Base-by-base conservation (phyloP, 2,329 filamentous ascomycete genomes). In the Zymoseptoria passerinii region DNA sequence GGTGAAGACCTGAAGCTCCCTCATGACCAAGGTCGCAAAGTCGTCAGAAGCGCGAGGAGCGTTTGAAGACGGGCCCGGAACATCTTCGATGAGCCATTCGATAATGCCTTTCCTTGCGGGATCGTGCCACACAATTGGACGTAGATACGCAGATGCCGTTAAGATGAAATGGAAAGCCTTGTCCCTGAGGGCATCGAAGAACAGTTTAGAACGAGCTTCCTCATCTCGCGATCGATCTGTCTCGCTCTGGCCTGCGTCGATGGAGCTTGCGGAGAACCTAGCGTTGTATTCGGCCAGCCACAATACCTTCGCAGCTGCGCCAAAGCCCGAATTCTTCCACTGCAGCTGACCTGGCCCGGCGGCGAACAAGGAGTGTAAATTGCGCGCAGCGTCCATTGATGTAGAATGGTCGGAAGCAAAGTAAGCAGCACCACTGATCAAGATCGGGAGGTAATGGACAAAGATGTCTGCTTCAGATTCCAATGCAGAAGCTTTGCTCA, bases 271-370 rank as follows among this genome's bases (percentile, higher is more conserved):
- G 6, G 55, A 57, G 55, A 70, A 96, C 79, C 90, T 89, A 2
- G 90, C 90, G 65, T 89, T 94, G 74, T 96, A 96, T 69, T 97
- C 91, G 29, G 90, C 87, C 52, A 96, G 81, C 94, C 94, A 99
- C 81, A 89, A 91, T 4, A 87, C 83, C 56, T 84, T 82, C 10
- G 92, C 81, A 3, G 90, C 87, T 51, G 92, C 89, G 66, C 92
- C 87, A 10, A 97, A 81, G 65, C 86, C 87, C 16, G 86, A 79
- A 48, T 95, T 72, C 20, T 81, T 79, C 89, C 91, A 96, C 16
- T 80, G 76, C 49, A 86, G 78, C 60, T 85, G 83, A 53, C 91
- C 88, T 51, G 83, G 77, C 18, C 82, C 81, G 44, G 82, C 80
- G 64, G 87, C 84, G 20, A 96, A 79, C 40, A 84, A 78, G 13